Conservation (phyloP, 768 basidiomycete species). For the Xerocomellus amylosporus region DNA sequence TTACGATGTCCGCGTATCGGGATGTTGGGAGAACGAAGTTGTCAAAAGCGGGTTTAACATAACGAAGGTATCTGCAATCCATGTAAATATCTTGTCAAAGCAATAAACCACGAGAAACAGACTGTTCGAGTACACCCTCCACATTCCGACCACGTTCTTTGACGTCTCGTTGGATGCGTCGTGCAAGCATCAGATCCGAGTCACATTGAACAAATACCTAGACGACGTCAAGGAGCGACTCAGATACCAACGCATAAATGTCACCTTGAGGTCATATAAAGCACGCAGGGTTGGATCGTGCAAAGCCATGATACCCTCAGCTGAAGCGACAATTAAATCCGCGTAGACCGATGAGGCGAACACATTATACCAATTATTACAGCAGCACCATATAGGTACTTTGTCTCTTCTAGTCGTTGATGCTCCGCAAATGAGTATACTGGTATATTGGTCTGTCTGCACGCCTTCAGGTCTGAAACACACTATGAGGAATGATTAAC, state of each 20-base stretch:
- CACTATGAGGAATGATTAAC: constrained; percentile 49
- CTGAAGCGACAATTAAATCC: constrained; percentile 32
- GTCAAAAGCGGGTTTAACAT: constrained; percentile 93
- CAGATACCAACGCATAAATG: constrained; percentile 2
- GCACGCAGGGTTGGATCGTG: constrained; percentile 74
- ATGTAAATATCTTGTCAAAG: background rate
- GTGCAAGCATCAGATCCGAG: constrained; percentile 95
- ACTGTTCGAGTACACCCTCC: constrained; percentile 89
- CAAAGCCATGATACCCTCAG: constrained; percentile 91
- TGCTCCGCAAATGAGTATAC: constrained; percentile 93
- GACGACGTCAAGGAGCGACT: background rate
- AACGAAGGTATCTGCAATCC: constrained; percentile 75
- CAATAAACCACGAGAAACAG: constrained; percentile 18
- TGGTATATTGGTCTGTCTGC: constrained; percentile 84
- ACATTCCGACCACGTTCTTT: constrained; percentile 84
- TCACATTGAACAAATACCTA: constrained; percentile 91
- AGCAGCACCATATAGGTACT: constrained; percentile 90
- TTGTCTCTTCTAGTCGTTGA: constrained; percentile 72
- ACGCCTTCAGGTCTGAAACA: constrained; percentile 78
- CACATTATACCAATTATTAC: constrained; percentile 74
- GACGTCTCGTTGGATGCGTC: constrained; percentile 84
- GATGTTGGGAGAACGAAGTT: constrained; percentile 90
- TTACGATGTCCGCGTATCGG: constrained; percentile 84
- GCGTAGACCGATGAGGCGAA: background rate
- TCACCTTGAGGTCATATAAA: constrained; percentile 89